Evolutionary conservation across 2,329 filamentous ascomycete genomes (phyloP).

Genomic region (Fusarium humuli): DNA sequence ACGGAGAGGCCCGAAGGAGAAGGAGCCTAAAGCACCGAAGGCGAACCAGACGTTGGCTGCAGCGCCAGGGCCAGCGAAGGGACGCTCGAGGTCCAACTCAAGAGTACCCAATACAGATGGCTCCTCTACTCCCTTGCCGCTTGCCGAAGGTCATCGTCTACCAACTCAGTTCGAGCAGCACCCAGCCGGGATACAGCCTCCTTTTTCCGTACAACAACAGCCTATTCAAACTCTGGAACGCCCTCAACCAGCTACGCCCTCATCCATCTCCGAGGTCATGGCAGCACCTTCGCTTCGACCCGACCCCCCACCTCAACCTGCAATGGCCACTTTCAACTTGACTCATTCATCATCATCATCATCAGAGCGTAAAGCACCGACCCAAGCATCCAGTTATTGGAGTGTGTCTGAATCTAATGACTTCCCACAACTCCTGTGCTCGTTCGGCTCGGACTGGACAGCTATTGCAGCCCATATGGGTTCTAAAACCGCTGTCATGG

Average conservation of each 20-base stretch:
- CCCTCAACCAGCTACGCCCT: conserved; percentile 49
- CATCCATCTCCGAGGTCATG: conserved; percentile 65
- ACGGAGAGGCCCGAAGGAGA: conserved; percentile 55
- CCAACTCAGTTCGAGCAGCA: conserved; percentile 59
- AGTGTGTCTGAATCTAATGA: conserved; percentile 84
- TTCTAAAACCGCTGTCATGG: conserved; percentile 89
- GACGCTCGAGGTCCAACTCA: conserved; percentile 67
- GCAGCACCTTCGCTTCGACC: conserved; percentile 67
- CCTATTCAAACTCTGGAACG: conserved; percentile 51
- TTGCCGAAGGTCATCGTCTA: conserved; percentile 56
- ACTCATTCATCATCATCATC: conserved; percentile 51
- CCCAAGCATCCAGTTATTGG: conserved; percentile 84
- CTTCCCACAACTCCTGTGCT: conserved; percentile 76
- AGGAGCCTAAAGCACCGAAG: conserved; percentile 57
- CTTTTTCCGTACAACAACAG: conserved; percentile 52
- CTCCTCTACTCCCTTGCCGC: conserved; percentile 52
- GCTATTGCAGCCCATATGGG: conserved; percentile 83
- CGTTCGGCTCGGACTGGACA: conserved; percentile 84
- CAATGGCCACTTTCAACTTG: conserved; percentile 64
- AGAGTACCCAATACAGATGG: conserved; percentile 60
- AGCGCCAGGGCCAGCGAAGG: conserved; percentile 58
- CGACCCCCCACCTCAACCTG: conserved; percentile 62
- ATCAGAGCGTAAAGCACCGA: conserved; percentile 62
- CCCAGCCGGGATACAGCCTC: conserved; percentile 56
- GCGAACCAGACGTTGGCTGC: conserved; percentile 60